These are phyloP conservation scores for Mucor circinelloides DNA, from an alignment of 371 early-diverging fungal species.

Conservation along the genomic window DNA sequence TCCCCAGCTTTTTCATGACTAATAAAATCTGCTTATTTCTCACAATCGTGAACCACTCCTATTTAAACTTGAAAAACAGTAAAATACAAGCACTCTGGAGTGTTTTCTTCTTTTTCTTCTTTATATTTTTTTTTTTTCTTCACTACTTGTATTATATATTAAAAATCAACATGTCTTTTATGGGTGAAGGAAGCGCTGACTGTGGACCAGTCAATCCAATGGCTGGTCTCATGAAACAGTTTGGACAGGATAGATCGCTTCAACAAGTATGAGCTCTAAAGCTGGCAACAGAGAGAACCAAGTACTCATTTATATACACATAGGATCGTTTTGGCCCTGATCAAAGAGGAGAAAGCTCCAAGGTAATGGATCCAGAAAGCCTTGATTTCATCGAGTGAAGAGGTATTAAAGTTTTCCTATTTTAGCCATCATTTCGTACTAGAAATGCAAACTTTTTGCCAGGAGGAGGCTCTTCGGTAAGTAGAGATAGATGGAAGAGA, in stretches of 20 bases:
- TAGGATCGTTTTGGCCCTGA: constrained; percentile 68
- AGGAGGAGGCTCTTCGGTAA: not conserved
- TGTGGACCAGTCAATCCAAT: constrained; percentile 82
- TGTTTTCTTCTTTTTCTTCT: not conserved
- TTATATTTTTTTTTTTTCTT: constrained; percentile 2
- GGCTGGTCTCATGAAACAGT: constrained; percentile 76
- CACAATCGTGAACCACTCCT: not conserved
- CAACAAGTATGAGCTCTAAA: constrained; percentile 64
- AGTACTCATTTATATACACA: not conserved
- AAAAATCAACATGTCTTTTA: constrained; percentile 26
- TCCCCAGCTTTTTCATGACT: constrained; percentile 5
- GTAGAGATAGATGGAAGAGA: not conserved
- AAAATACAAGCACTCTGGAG: not conserved
- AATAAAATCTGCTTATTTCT: constrained; percentile 4
- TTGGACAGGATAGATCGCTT: constrained; percentile 75
- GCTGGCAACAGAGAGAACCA: not conserved
- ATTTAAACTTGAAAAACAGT: not conserved
- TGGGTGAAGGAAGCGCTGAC: constrained; percentile 58
- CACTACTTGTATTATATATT: not conserved
- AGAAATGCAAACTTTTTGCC: constrained; percentile 6
- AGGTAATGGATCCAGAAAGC: constrained; percentile 31
- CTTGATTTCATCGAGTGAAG: not conserved
- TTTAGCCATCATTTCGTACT: constrained; percentile 39
- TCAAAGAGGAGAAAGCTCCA: constrained; percentile 59
- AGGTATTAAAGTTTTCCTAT: not conserved